Base-by-base conservation (phyloP, 192 early-diverging fungal species). In the Chytriomyces sp. region DNA sequence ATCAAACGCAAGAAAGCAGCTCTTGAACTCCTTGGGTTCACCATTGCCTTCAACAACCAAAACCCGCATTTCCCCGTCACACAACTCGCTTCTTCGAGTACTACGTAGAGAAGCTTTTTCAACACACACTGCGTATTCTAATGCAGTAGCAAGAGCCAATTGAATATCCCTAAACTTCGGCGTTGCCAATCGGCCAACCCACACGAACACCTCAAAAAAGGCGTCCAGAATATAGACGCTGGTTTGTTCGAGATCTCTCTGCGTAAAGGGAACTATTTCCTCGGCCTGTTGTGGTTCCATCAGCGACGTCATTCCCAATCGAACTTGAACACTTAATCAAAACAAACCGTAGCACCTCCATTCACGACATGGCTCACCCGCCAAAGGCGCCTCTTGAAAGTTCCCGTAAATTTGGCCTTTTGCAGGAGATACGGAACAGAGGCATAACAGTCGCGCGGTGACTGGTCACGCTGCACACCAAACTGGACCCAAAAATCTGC, bases 161-260 rank as follows among this genome's bases (percentile, higher is more conserved):
- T 52, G 34, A 31, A 75, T 59, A 39, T 81, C 76, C 33, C 58
- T 58, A 49, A 68, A 62, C 5, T 33, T 19, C 4, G 28, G 8
- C 5, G 60, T 28, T 17, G 64, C 73, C 6, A 75, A 56, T 8
- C 64, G 39, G 3, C 80, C 80, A 8, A 78, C 53, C 80, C 80
- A 81, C 22, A 81, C 58, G 58, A 64, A 81, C 4, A 78, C 59
- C 39, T 78, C 70, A 36, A 75, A 78, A 39, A 73, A 78, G 3
- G 75, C 80, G 73, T 81, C 80, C 4, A 81, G 52, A 25, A 81
- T 61, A 53, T 67, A 81, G 2, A 78, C 69, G 12, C 39, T 38
- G 33, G 44, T 52, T 28, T 49, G 31, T 12, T 64, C 8, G 32
- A 81, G 59, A 44, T 81, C 80, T 14, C 3, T 33, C 39, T 63